A percentile compares a stretch with the other conserved stretches of the same genome.
Evolutionary conservation across 2,329 filamentous ascomycete genomes (phyloP).

Genomic region (Cryphonectria japonica): DNA sequence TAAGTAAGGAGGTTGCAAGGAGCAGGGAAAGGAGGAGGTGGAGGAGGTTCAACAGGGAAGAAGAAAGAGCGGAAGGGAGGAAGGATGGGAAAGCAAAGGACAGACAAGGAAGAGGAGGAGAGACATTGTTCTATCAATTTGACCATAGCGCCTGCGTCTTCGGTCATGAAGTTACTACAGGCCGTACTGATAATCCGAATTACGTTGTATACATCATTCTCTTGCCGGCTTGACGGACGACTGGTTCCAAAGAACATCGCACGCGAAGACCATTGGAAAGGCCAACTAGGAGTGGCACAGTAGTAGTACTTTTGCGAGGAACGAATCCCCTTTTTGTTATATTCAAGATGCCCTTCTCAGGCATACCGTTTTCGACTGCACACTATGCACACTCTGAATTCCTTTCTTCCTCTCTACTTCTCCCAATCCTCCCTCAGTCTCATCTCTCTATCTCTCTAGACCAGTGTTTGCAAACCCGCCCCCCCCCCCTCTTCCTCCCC

Average conservation of each 20-base stretch:
- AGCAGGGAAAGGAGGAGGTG: neutral
- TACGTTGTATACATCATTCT: too few relatives aligned
- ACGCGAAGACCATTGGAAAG: too few relatives aligned
- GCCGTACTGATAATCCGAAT: neutral
- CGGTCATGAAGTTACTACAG: neutral
- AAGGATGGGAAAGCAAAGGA: neutral
- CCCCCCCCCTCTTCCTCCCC: neutral
- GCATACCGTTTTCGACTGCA: neutral
- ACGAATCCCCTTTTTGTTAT: neutral
- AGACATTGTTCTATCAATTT: neutral
- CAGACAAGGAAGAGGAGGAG: neutral
- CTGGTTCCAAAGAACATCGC: too few relatives aligned
- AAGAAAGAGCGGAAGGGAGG: neutral
- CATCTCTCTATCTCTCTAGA: neutral
- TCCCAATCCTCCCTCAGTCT: too few relatives aligned
- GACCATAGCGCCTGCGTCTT: neutral
- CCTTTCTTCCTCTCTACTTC: too few relatives aligned
- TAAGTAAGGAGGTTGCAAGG: neutral
- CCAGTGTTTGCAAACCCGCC: neutral
- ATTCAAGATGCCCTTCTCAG: neutral
- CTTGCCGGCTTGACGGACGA: too few relatives aligned
- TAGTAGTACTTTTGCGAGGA: too few relatives aligned
- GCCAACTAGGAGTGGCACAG: too few relatives aligned
- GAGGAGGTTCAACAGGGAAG: neutral
- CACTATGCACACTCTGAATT: neutral